Percentiles rank a stretch among this genome's conserved stretches.
Conservation (phyloP, 208 protist genomes). For the Leishmania guyanensis region DNA sequence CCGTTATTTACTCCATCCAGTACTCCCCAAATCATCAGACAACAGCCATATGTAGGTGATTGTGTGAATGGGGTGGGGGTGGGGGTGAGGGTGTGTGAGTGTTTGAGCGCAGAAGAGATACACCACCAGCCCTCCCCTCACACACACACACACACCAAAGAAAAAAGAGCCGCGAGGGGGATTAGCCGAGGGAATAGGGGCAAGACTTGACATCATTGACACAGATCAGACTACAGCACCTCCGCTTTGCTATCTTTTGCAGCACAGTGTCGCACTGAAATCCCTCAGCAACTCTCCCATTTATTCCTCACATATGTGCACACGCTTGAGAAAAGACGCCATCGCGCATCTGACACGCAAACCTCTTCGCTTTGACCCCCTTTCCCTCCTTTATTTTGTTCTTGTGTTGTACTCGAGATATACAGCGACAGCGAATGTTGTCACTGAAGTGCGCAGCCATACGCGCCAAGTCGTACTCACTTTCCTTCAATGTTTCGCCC, state of each 20-base stretch:
- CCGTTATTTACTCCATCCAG: neutral
- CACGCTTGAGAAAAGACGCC: neutral
- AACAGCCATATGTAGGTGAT: neutral
- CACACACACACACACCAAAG: neutral
- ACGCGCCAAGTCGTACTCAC: constrained; percentile 1
- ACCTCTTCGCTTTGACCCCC: constrained; percentile 7
- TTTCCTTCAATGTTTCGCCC: neutral
- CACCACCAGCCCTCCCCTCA: neutral
- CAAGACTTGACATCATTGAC: neutral
- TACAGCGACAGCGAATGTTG: neutral
- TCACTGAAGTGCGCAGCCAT: constrained; percentile 14
- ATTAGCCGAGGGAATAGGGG: neutral
- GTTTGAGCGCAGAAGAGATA: neutral
- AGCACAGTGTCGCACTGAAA: neutral
- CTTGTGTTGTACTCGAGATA: neutral
- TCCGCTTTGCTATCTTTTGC: neutral
- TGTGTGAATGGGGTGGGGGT: neutral
- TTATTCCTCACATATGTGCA: neutral
- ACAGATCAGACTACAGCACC: neutral
- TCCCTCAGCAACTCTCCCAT: neutral
- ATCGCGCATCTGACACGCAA: constrained; percentile 3
- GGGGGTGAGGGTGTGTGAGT: too few species aligned
- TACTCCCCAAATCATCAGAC: neutral
- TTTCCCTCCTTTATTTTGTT: constrained; percentile 1
- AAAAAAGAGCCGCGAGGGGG: neutral